phyloP scores from a whole-genome alignment of 139 green algal genomes.

The Chlorella sorokiniana region DNA sequence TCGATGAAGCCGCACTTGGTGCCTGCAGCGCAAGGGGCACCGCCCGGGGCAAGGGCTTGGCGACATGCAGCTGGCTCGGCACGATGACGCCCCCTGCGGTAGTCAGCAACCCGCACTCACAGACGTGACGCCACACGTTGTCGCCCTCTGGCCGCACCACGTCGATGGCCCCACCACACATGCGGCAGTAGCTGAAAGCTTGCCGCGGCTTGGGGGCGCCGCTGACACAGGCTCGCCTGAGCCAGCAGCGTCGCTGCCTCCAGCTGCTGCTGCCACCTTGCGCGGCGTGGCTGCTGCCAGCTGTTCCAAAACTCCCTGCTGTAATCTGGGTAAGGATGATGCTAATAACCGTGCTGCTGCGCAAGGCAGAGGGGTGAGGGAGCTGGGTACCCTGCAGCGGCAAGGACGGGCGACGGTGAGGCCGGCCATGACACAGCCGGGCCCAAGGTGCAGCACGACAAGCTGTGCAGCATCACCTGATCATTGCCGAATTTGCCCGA shows the following conservation, averaged over 20 bases:
- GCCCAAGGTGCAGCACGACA: neutral
- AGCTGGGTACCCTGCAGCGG: neutral
- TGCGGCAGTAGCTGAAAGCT: constrained; percentile 55
- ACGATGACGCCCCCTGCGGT: neutral
- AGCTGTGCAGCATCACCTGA: neutral
- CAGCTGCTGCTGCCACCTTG: neutral
- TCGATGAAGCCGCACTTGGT: constrained; percentile 59
- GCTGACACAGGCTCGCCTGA: neutral
- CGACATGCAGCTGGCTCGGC: too few species aligned
- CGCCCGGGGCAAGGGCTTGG: too few species aligned
- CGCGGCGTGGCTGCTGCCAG: neutral
- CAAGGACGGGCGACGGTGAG: neutral
- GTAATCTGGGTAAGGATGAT: neutral
- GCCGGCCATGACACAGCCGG: neutral
- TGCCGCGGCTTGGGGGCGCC: constrained; percentile 28
- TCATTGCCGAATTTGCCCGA: neutral
- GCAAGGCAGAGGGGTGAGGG: neutral
- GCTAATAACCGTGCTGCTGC: neutral
- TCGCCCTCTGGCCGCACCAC: constrained; percentile 59
- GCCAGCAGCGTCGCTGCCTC: neutral
- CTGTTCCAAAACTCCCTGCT: neutral
- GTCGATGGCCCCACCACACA: constrained; percentile 65
- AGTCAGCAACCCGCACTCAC: constrained; percentile 25
- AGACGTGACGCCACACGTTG: constrained; percentile 70
- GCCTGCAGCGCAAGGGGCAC: neutral